phyloP scores from a whole-genome alignment of 1,284 basidiomycete species.

The Pseudozyma tsukubaensis region DNA sequence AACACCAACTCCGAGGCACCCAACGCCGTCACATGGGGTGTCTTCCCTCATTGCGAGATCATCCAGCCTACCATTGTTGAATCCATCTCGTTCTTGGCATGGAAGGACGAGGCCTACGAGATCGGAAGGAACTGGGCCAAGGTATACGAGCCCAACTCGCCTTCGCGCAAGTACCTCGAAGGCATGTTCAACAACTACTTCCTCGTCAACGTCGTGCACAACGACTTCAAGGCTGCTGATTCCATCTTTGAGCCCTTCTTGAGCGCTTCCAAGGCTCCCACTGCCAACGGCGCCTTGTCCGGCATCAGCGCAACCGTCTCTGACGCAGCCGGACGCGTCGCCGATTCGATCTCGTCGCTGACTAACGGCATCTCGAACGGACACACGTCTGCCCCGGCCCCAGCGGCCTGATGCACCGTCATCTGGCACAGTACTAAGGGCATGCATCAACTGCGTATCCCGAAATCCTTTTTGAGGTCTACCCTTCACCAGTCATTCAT shows the following conservation, averaged over 20 bases:
- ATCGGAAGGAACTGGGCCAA: constrained; percentile 67
- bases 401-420: constrained; percentile 10
- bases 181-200: constrained; percentile 63
- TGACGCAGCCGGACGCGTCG: constrained; percentile 18
- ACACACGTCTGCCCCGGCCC: constrained; percentile 18
- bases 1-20: constrained; percentile 92
- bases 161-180: constrained; percentile 56
- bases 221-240: constrained; percentile 65
- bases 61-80: constrained; percentile 98
- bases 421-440: background rate
- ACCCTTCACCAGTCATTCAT: background rate
- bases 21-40: constrained; percentile 99
- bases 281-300: constrained; percentile 22
- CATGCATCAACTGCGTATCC: constrained; percentile 47
- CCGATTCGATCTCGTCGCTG: constrained; percentile 31
- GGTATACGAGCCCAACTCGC: constrained; percentile 56
- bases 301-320: constrained; percentile 25
- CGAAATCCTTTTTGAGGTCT: background rate
- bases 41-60: constrained; percentile 91
- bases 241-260: constrained; percentile 66
- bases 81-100: constrained; percentile 67
- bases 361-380: constrained; percentile 34
- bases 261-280: constrained; percentile 9
- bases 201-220: constrained; percentile 67
- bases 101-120: constrained; percentile 69